Base-by-base conservation (phyloP, 306 rosid genomes). In the Rubus parviflorus region DNA sequence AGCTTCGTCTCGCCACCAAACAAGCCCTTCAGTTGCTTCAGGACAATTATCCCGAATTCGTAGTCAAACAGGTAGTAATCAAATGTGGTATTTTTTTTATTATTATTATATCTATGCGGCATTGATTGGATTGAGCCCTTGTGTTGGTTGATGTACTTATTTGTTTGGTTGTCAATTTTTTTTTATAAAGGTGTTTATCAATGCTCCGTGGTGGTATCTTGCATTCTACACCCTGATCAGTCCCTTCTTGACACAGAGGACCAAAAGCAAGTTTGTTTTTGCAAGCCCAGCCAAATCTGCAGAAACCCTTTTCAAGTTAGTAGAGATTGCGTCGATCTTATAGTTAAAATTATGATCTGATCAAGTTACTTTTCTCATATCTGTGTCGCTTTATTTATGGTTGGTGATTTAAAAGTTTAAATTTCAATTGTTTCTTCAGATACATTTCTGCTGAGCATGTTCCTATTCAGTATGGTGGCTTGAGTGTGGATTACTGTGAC, bases 41-140 rank as follows among this genome's bases (percentile, higher is more conserved):
- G 83, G 97, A 92, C 82, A 95, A 95, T 79, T 90, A 95, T 81
- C 97, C 97, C 2, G 98, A 95, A 80, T 95, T 95, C 62, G 97
- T 95, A 42, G 91, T 89, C 81, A 95, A 90, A 83, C 97, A 95
- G 96, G 97, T 90, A 43, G 30, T 15, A 19, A 8, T 76, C 0
- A 8, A 19, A 25, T 47, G 8, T 16, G 72, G 4, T 15, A 7
- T 58, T 1, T 16, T 41, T 6, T 11, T 53, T 30, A 30, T 1
- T 30, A 30, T 30, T 30, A 30, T 61, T n/a, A 0, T 23, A 35
- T 51, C 37, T 76, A 8, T 19, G 3, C 35, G 35, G 35, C 20
- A 40, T 66, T 43, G 8, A 42, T 82, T 41, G 40, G 62, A 13
- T 66, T 46, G 38, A 15, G 38, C 41, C 1, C 43, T 64, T 48